Conservation (phyloP, 139 green algal genomes). For the Marvania coccoides region DNA sequence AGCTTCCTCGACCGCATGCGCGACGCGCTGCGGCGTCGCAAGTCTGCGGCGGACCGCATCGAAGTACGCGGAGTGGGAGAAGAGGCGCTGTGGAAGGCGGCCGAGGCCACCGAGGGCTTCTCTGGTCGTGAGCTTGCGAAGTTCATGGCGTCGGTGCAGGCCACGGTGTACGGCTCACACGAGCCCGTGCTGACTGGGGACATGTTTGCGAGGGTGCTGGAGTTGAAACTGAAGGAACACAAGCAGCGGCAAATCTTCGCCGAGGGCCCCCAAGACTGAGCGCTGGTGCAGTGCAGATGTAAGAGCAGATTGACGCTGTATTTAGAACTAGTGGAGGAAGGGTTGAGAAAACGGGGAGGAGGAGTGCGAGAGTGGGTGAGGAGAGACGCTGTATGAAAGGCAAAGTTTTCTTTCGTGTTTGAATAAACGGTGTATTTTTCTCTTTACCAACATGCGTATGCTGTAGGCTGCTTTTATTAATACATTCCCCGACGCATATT, state of each 20-base stretch:
- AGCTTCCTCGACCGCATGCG: conserved; percentile 10
- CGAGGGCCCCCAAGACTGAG: not conserved
- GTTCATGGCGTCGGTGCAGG: conserved; percentile 83
- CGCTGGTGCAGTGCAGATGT: no score
- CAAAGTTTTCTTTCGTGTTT: no score
- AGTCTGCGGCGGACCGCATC: conserved; percentile 47
- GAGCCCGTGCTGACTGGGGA: conserved; percentile 59
- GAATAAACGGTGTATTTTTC: no score
- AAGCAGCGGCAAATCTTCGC: conserved; percentile 20
- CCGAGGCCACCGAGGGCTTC: conserved; percentile 79
- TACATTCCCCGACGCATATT: no score
- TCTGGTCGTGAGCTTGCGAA: conserved; percentile 92
- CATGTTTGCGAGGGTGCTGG: conserved; percentile 52
- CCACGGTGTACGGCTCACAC: conserved; percentile 77
- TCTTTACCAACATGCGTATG: no score
- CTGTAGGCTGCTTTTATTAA: no score
- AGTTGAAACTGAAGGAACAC: conserved; percentile 36
- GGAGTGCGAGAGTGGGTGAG: no score
- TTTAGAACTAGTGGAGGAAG: no score
- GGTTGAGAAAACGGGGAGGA: no score
- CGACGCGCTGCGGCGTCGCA: not conserved
- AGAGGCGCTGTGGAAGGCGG: conserved; percentile 50
- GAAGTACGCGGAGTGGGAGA: conserved; percentile 28
- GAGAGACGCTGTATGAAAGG: no score
- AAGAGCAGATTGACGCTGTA: no score